phyloP scores from a whole-genome alignment of 208 protist genomes.

The Trypanosomatidae sp. region DNA sequence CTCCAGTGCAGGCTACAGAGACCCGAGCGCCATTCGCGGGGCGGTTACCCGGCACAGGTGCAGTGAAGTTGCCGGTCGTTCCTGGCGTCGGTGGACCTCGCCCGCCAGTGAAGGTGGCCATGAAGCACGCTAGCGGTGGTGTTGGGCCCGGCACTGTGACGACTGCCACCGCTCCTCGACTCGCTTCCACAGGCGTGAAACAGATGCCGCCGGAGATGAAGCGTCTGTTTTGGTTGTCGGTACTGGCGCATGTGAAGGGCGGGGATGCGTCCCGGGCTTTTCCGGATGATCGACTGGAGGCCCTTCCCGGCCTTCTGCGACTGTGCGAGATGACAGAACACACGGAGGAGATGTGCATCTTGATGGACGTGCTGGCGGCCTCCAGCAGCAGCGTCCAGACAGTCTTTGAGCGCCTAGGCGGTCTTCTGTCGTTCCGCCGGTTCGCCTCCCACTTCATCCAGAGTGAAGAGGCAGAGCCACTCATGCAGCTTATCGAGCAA shows the following conservation, averaged over 20 bases:
- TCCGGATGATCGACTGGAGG: conserved; percentile 51
- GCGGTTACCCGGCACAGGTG: conserved; percentile 11
- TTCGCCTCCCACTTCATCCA: conserved; percentile 53
- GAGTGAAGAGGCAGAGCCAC: conserved; percentile 20
- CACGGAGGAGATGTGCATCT: conserved; percentile 53
- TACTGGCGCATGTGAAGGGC: conserved; percentile 66
- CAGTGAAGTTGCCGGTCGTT: conserved; percentile 20
- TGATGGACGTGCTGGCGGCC: conserved; percentile 53
- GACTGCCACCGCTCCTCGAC: conserved; percentile 13
- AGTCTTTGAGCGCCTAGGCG: conserved; percentile 69
- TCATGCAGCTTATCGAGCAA: conserved; percentile 64
- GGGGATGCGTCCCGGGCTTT: conserved; percentile 45
- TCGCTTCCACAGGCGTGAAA: conserved; percentile 34
- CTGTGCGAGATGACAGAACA: conserved; percentile 70
- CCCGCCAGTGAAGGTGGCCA: conserved; percentile 31
- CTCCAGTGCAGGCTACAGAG: conserved; percentile 13
- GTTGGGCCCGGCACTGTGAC: conserved; percentile 6
- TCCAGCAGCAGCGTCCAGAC: conserved; percentile 60
- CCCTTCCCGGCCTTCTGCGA: conserved; percentile 60
- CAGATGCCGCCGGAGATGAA: conserved; percentile 68
- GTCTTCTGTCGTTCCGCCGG: conserved; percentile 58
- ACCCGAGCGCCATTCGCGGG: conserved; percentile 20
- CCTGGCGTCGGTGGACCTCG: conserved; percentile 13
- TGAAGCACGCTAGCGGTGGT: conserved; percentile 23
- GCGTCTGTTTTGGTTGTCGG: conserved; percentile 69